Evolutionary conservation across 306 rosid species (phyloP), one percentile per base, ranked within the genome.

Genomic region (Rosa persica): DNA sequence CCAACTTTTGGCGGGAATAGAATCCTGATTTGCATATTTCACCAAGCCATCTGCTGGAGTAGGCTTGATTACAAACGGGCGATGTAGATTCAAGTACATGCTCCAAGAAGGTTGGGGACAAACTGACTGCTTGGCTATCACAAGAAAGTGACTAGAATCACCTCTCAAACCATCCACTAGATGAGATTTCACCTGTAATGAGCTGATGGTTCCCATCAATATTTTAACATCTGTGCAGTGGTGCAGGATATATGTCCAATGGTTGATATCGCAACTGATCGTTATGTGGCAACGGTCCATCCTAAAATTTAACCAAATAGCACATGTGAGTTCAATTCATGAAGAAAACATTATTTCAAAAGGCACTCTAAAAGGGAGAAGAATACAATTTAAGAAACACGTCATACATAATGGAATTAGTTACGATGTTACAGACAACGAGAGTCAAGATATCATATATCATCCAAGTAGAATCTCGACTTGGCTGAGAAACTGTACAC

Each of bases 191-290:
- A 61, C 44, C 19, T 5, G 44, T 39, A 9, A 58, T 44, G 78
- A 80, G 51, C 75, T 48, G 86, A 47, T 77, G 72, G 67, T 76
- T 34, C 39, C 81, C 67, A 3, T 68, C 80, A 66, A 39, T 65
- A 67, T 73, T 74, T 85, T 84, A 95, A 78, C 93, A 84, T 91
- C 94, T 88, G 84, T 95, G 98, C 81, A 95, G 85, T 16, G 97
- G 96, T 42, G 98, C 98, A 34, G 98, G 93, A 80, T 86, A 92
- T 60, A 95, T 10, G 79, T 88, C 91, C 3, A 86, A 75, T 9
- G 85, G 75, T 69, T 77, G 87, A 84, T 88, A 95, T 38, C 86
- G 87, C 82, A 91, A 60, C 54, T 60, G 73, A 81, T 89, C 96
- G 38, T 89, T 91, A 73, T 83, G 96, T 19, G 85, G 91, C 84